Base-by-base conservation (phyloP, 78 protist species). In the Protostelium mycophagum region DNA sequence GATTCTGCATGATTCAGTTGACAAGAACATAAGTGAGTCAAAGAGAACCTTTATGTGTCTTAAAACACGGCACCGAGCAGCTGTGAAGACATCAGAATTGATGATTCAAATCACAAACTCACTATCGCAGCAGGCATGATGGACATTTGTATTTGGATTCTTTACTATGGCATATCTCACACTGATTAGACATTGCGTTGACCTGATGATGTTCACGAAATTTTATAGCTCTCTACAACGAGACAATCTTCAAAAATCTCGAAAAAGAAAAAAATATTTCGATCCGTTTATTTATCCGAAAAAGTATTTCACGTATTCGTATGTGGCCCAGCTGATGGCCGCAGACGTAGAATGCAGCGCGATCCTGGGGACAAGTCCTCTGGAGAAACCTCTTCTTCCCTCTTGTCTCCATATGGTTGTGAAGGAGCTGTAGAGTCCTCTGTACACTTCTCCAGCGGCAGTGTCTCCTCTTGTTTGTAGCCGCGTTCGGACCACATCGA, bases 401-500 rank as follows among this genome's bases (percentile, higher is more conserved):
- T 93, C 92, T 31, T 90, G 90, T 1, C 1, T 34, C 95, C 95
- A 93, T 36, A 93, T 88, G 36, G 88, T 84, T 36, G 38, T n/a
- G 83, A 93, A 9, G 29, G 95, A 90, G 36, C 89, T 91, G 10
- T 89, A n/a, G 91, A 93, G 85, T 38, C 95, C 95, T 16, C 35
- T 87, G 89, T 93, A 93, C 51, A 83, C 89, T 36, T 83, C 51
- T 38, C 86, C 87, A n/a, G n/a, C n/a, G n/a, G n/a, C n/a, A 0
- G 89, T 39, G 87, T 90, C 95, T 25, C 91, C 90, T 86, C 88
- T 91, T 1, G 94, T 91, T 85, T 94, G 96, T 37, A 94, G 91
- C 28, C 96, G 83, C 35, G 96, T 94, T 85, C 92, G 91, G 28
- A 89, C 96, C 0, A 94, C 96, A 38, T 94, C 96, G 87, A 94